Evolutionary conservation across 164 flowering plant species (phyloP), one percentile per base, ranked within the genome.

Genomic region (Nymphaea colorata): DNA sequence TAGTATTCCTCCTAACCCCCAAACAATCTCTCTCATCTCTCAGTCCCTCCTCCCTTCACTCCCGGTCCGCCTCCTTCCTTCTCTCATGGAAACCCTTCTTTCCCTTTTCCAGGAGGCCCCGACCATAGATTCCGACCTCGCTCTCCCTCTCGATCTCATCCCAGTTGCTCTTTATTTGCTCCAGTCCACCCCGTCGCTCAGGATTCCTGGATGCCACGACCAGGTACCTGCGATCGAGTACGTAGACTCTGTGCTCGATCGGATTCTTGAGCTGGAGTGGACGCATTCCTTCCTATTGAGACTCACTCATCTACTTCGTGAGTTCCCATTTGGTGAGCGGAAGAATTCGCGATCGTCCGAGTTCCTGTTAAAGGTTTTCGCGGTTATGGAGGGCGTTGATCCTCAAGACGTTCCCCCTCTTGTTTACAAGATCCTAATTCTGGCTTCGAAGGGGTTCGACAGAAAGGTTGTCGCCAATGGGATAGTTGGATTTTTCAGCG

Each of bases 381-480:
- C 0, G 62, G 87, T 83, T 64, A 85, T 92, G 87, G 71, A 63
- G 69, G 61, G 67, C 4, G 80, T 87, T 41, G 96, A 92, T 59
- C 70, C 88, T 71, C 94, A 86, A 74, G 94, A 92, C 65, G 74
- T 92, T 79, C 96, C 98, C 14, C 82, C 90, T 2, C 65, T 89
- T 68, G 82, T 77, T 59, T 92, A 92, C 72, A 91, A 92, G 74
- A 72, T 92, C 65, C 66, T 92, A 74, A 76, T 92, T 6, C 72
- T 86, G 83, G 94, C 91, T 0, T 84, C 98, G 0, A 89, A 86
- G 69, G 93, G 94, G 67, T 87, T 92, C 75, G 68, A 78, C 42
- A 87, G 84, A 79, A 83, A 80, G 79, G 88, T 83, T 47, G 86
- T 92, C 57, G 72, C 89, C 65, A 91, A 83, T 71, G 92, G 94